Conservation (phyloP, 352 stramenopile genomes). For the Globisporangium recalcitrans region DNA sequence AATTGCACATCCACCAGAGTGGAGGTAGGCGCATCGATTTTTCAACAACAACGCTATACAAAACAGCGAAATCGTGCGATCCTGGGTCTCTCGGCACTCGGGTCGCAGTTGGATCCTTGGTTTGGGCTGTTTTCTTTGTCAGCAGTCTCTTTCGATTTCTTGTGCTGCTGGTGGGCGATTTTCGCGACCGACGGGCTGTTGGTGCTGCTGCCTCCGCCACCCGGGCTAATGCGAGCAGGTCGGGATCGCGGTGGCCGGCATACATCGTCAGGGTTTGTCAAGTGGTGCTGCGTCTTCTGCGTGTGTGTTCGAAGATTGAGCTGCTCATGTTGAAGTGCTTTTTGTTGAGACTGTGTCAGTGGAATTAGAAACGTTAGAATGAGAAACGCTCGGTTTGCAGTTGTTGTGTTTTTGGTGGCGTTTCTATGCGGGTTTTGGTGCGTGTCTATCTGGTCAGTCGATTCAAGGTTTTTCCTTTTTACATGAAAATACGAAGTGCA, state of each 20-base stretch:
- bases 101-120: background rate
- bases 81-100: background rate
- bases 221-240: background rate
- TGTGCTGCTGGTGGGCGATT: no score
- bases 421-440: background rate
- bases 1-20: background rate
- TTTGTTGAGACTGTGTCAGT: no score
- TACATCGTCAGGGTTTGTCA: background rate
- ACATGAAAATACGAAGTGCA: rapidly evolving
- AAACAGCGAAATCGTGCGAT: background rate
- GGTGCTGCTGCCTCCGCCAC: background rate
- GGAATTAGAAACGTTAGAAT: background rate
- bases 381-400: background rate
- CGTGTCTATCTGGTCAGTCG: background rate
- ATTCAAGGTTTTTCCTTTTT: background rate
- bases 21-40: background rate
- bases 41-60: background rate
- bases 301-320: no score
- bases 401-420: background rate
- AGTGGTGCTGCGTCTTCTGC: no score
- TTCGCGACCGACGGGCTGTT: background rate
- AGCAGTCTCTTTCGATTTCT: background rate
- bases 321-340: background rate
- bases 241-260: background rate
- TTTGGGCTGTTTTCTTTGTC: background rate